Evolutionary conservation across 1,139 yeast species (phyloP).

Genomic region (Yamadazyma blattariae): DNA sequence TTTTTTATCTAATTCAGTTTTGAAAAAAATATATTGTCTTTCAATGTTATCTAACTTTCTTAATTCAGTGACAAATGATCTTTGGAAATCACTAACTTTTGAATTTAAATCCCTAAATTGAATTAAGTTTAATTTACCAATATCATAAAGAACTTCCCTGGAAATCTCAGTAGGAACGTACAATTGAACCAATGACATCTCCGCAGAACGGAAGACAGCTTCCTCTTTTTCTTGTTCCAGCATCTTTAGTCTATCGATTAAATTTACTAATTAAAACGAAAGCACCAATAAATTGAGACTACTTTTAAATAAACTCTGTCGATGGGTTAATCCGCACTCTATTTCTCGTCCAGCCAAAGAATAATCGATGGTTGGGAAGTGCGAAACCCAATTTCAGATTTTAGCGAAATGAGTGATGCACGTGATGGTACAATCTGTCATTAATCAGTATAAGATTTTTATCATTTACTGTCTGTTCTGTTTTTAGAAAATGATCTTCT

Average conservation of each 20-base stretch:
- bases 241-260: not conserved
- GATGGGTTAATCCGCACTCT: not conserved
- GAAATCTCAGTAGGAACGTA: slow-evolving; percentile 72
- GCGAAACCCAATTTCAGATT: no score
- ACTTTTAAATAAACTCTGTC: no score
- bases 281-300: no score
- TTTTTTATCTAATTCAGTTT: slow-evolving; percentile 46
- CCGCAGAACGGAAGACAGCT: slow-evolving; percentile 82
- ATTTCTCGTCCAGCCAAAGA: not conserved
- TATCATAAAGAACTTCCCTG: slow-evolving; percentile 59
- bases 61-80: slow-evolving; percentile 68
- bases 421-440: no score
- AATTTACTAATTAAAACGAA: no score
- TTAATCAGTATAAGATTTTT: no score
- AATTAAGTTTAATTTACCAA: slow-evolving; percentile 62
- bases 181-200: slow-evolving; percentile 72
- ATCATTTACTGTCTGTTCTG: no score
- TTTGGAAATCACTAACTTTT: slow-evolving; percentile 67
- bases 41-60: slow-evolving; percentile 67
- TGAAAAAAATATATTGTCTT: slow-evolving; percentile 57
- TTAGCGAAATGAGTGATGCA: no score
- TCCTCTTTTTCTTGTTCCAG: slow-evolving; percentile 52
- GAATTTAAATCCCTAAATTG: slow-evolving; percentile 72
- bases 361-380: no score
- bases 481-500: no score